Evolutionary conservation across 176 grass and related monocot species (phyloP), one percentile per base, ranked within the genome.

Genomic region (Oryza nivara): DNA sequence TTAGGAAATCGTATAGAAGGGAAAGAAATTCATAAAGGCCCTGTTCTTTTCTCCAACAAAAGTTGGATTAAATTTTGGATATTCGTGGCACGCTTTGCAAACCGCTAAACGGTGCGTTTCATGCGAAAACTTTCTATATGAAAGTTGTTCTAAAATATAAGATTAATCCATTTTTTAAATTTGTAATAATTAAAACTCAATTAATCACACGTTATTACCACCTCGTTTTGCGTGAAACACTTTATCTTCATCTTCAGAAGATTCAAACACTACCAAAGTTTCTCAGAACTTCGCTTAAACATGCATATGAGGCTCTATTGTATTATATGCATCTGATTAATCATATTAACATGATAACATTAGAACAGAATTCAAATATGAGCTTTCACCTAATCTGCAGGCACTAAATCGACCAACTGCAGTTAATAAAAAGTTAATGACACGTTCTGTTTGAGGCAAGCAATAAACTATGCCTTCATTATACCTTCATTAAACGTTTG

Each of bases 1-100:
- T 38, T 65, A 77, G 22, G 7, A 67, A 80, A 77, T 14, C 11
- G 17, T 6, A 83, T 11, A 68, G 85, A 15, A 88, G 41, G 52
- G 36, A 69, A 84, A 17, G 43, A 17, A 52, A 36, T 68, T 20
- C 16, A 61, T 68, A 9, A 12, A 26, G 26, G 26, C 26, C 26
- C 26, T 26, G 26, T 26, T 26, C 26, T 26, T 26, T 26, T 26
- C 26, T 26, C 26, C 26, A 26, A 26, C 26, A 26, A 26, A 26
- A 26, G 26, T 26, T 26, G 26, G 26, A 26, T 26, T 26, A 26
- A 26, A 26, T 26, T 26, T 26, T 26, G 26, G 26, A 26, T 26
- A 26, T 26, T 26, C 26, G 26, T 26, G 26, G 26, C 26, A 26
- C 26, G 26, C 26, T 26, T 26, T 26, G 1, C 0, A 26, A 26